These are phyloP conservation scores for Saccharum officinarum DNA, from an alignment of 176 grass and related monocot genomes.

Conservation along the genomic window DNA sequence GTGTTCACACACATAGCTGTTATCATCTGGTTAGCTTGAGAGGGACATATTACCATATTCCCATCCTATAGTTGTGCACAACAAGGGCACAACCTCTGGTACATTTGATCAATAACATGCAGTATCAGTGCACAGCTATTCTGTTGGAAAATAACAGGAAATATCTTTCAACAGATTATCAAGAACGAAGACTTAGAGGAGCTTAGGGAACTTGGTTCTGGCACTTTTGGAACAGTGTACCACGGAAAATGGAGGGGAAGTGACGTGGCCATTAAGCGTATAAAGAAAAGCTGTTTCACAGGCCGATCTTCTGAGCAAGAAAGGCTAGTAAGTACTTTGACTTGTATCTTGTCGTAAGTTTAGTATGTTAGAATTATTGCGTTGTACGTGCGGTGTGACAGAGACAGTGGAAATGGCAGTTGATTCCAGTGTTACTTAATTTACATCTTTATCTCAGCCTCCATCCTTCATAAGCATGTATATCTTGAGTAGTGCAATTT, in stretches of 20 bases:
- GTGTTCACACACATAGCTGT: too few relatives aligned
- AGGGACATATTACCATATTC: too few relatives aligned
- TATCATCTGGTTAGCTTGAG: too few relatives aligned
- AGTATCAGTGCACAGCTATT: not conserved
- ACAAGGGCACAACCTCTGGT: not conserved
- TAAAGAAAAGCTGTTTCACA: slow-evolving; percentile 96
- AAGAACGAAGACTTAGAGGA: slow-evolving; percentile 97
- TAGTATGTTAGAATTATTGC: too few relatives aligned
- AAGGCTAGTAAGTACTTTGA: slow-evolving; percentile 65
- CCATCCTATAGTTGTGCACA: too few relatives aligned
- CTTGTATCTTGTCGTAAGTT: too few relatives aligned
- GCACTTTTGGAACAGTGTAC: slow-evolving; percentile 97
- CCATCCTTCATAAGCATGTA: not conserved
- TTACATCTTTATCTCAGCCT: too few relatives aligned
- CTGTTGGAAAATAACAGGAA: not conserved
- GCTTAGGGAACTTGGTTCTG: slow-evolving; percentile 92
- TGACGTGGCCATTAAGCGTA: slow-evolving; percentile 96
- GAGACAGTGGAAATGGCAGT: not conserved
- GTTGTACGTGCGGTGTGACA: too few relatives aligned
- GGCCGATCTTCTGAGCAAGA: slow-evolving; percentile 91
- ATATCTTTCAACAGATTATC: slow-evolving; percentile 60
- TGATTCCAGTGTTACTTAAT: too few relatives aligned
- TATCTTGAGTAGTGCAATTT: slow-evolving; percentile 5
- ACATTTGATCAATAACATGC: slow-evolving; percentile 16
- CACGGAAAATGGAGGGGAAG: slow-evolving; percentile 99